Base-by-base conservation (phyloP, 1,284 basidiomycete species). In the Puccinia horiana region DNA sequence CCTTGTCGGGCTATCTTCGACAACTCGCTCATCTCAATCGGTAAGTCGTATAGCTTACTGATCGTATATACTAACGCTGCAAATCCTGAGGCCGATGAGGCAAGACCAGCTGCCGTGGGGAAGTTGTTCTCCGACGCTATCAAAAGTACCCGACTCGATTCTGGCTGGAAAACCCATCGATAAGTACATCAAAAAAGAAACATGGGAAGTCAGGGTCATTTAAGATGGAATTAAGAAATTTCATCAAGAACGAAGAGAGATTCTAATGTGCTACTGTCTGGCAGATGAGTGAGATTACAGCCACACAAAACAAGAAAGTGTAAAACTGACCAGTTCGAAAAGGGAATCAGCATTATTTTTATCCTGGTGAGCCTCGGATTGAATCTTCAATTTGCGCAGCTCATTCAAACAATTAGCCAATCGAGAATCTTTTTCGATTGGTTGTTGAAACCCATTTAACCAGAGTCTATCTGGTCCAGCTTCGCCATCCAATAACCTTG, bases 71-170 rank as follows among this genome's bases (percentile, higher is more conserved):
- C 93, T 58, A 99, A 92, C 0, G 96, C 97, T 0, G 97, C 96
- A 84, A 99, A 96, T 18, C 96, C 96, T 0, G 96, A 95, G 0
- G 97, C 96, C 42, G 95, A 98, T 0, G 96, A 98, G 0, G 97
- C 96, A 54, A 99, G 92, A 16, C 96, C 97, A 0, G 96, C 97
- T 11, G 97, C 97, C 6, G 96, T 99, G 35, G 96, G 96, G 90
- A 99, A 99, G 90, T 99, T 99, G 91, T 99, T 99, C 89, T 92
- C 92, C 14, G 96, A 98, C 83, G 91, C 91, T 84, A 99, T 95
- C 88, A 94, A 94, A 1, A 97, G 90, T 42, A 90, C 88, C 87
- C 89, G 92, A 23, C 89, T 86, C 0, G 95, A 93, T 56, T 80
- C 78, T 76, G 96, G 88, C 92, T 95, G 42, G 77, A 35, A 40